Conservation (phyloP, 345 rosid species). For the Eucalyptus tenuipes region DNA sequence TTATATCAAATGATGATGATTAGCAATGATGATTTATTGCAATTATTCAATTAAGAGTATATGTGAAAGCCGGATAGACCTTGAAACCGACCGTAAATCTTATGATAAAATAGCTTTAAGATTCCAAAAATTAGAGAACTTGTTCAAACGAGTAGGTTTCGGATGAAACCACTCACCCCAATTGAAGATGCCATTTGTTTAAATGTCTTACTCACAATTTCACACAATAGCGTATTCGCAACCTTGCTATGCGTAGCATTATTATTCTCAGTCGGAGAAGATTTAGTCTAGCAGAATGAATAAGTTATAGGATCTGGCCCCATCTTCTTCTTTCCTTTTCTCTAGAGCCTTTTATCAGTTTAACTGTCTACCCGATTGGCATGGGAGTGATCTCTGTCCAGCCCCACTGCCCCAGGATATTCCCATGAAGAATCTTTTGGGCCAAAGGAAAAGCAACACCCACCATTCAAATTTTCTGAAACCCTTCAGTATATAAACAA, state of each 20-base stretch:
- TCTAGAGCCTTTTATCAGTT: neutral
- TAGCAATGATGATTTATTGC: accelerated
- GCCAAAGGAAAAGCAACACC: neutral
- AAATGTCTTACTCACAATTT: neutral
- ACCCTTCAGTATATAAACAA: neutral
- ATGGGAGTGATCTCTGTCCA: neutral
- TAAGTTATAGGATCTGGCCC: neutral
- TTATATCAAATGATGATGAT: no score
- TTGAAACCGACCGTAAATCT: accelerated
- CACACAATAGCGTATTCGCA: neutral
- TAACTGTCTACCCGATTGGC: neutral
- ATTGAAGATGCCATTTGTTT: neutral
- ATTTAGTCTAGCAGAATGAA: neutral
- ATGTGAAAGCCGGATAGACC: accelerated
- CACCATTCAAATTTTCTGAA: neutral
- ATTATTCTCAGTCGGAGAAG: neutral
- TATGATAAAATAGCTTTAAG: accelerated
- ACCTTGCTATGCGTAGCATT: neutral
- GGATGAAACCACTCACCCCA: no score
- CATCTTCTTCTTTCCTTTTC: neutral
- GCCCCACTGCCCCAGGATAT: neutral
- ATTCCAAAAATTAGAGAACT: no score
- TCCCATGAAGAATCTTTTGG: neutral
- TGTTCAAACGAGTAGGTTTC: accelerated
- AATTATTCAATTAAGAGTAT: no score